A percentile compares a stretch with the other conserved stretches of the same genome.
phyloP scores from a whole-genome alignment of 352 stramenopile species.

The Elongisporangium anandrum region DNA sequence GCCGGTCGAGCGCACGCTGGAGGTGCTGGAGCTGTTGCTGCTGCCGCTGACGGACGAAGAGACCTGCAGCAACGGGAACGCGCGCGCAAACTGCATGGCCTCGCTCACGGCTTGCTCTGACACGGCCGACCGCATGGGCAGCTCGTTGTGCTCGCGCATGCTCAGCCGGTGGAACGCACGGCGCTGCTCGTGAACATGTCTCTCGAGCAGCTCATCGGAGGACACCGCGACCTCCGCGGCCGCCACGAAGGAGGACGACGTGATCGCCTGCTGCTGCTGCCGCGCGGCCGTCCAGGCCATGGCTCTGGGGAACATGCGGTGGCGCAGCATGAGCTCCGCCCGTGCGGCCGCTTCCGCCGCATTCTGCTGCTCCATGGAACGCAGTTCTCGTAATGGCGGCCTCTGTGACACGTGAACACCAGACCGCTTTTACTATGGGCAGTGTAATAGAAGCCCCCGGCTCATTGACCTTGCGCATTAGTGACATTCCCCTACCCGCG shows the following conservation, averaged over 20 bases:
- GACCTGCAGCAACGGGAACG: slow-evolving; percentile 35
- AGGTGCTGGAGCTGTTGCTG: slow-evolving; percentile 1
- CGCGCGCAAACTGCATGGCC: slow-evolving; percentile 23
- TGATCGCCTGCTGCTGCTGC: slow-evolving; percentile 4
- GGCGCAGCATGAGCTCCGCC: slow-evolving; percentile 30
- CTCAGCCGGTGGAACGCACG: background rate
- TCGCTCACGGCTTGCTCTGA: background rate
- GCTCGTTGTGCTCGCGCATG: background rate
- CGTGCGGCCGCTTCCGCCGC: slow-evolving; percentile 4
- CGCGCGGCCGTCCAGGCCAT: slow-evolving; percentile 42
- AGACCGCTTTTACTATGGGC: background rate
- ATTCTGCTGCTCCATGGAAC: background rate
- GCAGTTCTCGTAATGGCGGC: background rate
- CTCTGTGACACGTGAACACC: background rate
- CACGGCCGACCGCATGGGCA: background rate
- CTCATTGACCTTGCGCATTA: background rate
- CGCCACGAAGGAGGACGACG: background rate
- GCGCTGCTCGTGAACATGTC: slow-evolving; percentile 1
- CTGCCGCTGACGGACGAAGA: slow-evolving; percentile 2
- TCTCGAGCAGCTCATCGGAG: slow-evolving; percentile 1
- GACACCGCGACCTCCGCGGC: background rate
- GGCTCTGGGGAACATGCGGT: slow-evolving; percentile 55
- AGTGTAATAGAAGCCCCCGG: background rate
- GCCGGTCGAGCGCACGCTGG: slow-evolving; percentile 1
- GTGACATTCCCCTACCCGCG: background rate